Evolutionary conservation across 2,329 filamentous ascomycete species (phyloP).

Genomic region (Tolypocladium amazonense): DNA sequence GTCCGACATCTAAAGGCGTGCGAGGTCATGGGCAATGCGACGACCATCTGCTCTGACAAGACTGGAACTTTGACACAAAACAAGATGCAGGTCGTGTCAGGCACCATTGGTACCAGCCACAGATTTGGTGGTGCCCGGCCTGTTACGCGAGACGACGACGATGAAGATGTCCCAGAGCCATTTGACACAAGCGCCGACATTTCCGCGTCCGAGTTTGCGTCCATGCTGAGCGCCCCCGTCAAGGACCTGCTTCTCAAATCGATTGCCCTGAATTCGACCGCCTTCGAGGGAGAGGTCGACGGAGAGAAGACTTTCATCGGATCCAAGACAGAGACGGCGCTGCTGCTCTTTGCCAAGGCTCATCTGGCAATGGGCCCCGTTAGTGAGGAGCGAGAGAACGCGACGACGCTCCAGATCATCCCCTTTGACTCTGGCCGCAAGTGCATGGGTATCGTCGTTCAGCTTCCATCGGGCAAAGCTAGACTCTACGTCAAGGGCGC

Average conservation of each 20-base stretch:
- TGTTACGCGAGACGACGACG: conserved; percentile 9
- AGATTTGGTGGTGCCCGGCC: conserved; percentile 37
- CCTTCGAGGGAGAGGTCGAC: conserved; percentile 65
- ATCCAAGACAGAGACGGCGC: conserved; percentile 67
- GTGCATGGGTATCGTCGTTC: conserved; percentile 54
- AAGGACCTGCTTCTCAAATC: conserved; percentile 48
- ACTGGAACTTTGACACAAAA: conserved; percentile 58
- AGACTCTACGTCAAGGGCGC: conserved; percentile 54
- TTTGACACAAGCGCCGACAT: conserved; percentile 24
- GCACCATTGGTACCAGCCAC: conserved; percentile 43
- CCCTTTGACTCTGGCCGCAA: conserved; percentile 70
- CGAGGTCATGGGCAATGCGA: conserved; percentile 74
- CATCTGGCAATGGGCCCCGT: conserved; percentile 58
- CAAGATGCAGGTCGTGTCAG: conserved; percentile 57
- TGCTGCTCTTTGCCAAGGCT: conserved; percentile 58
- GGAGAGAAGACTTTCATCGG: conserved; percentile 58
- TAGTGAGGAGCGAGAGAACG: conserved; percentile 51
- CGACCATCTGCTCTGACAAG: conserved; percentile 59
- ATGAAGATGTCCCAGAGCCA: conserved; percentile 6
- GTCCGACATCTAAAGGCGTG: conserved; percentile 68
- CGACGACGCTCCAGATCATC: conserved; percentile 52
- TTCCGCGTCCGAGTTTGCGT: conserved; percentile 33
- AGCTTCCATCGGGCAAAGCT: conserved; percentile 38
- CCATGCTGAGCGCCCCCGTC: conserved; percentile 32
- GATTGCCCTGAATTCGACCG: conserved; percentile 58